Evolutionary conservation across 1,284 basidiomycete species (phyloP), one percentile per base, ranked within the genome.

Genomic region (Pisolithus thermaeus): DNA sequence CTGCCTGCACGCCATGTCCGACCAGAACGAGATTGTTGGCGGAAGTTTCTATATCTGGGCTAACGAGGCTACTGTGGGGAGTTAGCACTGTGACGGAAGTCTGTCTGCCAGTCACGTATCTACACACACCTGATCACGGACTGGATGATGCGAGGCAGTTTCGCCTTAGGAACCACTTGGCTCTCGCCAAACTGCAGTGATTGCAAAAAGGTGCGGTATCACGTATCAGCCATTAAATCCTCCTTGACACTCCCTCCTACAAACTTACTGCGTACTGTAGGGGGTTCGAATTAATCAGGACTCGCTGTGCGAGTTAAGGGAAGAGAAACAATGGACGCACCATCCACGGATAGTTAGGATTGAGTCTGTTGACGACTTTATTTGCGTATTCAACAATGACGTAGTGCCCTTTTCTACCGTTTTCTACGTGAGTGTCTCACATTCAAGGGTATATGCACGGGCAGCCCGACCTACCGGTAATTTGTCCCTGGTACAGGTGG

Each of bases 401-500:
- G 59, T 84, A 90, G 63, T 92, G 90, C 0, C 90, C 87, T 63
- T 87, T 88, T 53, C 87, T 87, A 52, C 52, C 28, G 50, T 44
- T 35, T 49, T 12, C 39, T 7, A 41, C 22, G 18, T 60, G 27
- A 58, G 54, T 12, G 12, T 20, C 20, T 48, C 14, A 16, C 46
- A 11, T 41, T 9, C n/a, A 36, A 9, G 18, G 22, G 2, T 28
- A 16, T 30, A 23, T 23, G 2, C 36, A 28, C 11, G 9, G 32
- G 27, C 9, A 16, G 47, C 20, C 30, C 39, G 7, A 55, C 72
- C 52, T 51, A 84, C 85, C 90, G 79, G 65, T 92, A 93, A 63
- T 93, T 92, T 36, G 77, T 75, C 54, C 85, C 83, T 1, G 90
- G 88, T n/a, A 79, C 70, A 20, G 90, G 91, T 3, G 90, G 90